Evolutionary conservation across 495 filamentous ascomycete species (phyloP).

Genomic region (Aspergillus bertholletiae): DNA sequence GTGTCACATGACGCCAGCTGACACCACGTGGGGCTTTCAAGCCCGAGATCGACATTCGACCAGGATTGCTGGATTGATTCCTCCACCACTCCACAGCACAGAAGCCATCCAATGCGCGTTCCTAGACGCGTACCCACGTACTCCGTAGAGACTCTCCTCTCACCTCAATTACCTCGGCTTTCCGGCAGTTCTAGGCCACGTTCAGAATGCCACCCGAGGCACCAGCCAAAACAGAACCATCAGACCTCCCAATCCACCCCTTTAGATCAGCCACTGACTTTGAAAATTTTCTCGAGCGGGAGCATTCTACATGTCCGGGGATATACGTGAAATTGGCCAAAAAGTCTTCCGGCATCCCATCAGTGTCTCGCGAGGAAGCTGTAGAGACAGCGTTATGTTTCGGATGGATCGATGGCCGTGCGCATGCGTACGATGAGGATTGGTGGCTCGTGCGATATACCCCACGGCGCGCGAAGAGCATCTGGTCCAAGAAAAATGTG

Average conservation of each 20-base stretch:
- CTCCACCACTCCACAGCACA: too few relatives aligned
- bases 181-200: too few relatives aligned
- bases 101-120: too few relatives aligned
- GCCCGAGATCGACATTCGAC: too few relatives aligned
- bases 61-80: too few relatives aligned
- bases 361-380: slow-evolving; percentile 49
- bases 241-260: slow-evolving; percentile 30
- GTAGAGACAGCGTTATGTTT: slow-evolving; percentile 54
- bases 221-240: too few relatives aligned
- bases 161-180: too few relatives aligned
- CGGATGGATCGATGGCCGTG: slow-evolving; percentile 60
- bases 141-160: too few relatives aligned
- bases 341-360: slow-evolving; percentile 39
- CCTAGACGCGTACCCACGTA: too few relatives aligned
- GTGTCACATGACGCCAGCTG: too few relatives aligned
- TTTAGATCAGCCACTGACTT: slow-evolving; percentile 35
- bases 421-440: slow-evolving; percentile 32
- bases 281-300: slow-evolving; percentile 43
- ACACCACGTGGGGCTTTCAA: too few relatives aligned
- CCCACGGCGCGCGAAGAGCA: slow-evolving; percentile 47
- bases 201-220: too few relatives aligned
- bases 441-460: slow-evolving; percentile 52
- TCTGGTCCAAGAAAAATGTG: slow-evolving; percentile 53
- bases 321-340: slow-evolving; percentile 55
- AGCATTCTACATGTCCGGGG: slow-evolving; percentile 30